Percentiles rank a stretch among this genome's conserved stretches.
Evolutionary conservation across 2,329 filamentous ascomycete species (phyloP).

Genomic region (Aspergillus ibericus): DNA sequence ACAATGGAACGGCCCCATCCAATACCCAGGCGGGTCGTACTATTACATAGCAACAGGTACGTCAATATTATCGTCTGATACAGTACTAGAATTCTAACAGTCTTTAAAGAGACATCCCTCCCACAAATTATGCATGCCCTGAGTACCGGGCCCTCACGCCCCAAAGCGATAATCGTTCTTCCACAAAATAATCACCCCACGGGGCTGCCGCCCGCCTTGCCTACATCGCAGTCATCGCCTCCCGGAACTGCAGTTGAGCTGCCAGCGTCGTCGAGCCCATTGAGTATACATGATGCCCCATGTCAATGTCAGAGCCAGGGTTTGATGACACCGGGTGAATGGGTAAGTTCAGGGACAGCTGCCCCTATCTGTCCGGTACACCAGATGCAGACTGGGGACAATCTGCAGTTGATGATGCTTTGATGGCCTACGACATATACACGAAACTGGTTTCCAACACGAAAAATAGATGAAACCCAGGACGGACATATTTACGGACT

Average conservation of each 20-base stretch:
- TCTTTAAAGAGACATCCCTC: constrained; percentile 15
- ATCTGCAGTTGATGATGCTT: constrained; percentile 3
- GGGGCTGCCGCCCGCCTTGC: not conserved
- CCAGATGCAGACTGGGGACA: not conserved
- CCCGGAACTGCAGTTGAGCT: not conserved
- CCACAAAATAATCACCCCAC: not conserved
- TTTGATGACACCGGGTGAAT: not conserved
- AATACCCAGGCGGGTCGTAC: not conserved
- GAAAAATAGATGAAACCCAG: not conserved
- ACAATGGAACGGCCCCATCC: constrained; percentile 2
- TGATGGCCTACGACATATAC: not conserved
- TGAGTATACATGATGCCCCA: constrained; percentile 1
- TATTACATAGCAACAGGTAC: constrained; percentile 15
- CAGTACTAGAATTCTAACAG: not conserved
- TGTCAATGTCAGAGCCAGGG: constrained; percentile 1
- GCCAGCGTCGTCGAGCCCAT: not conserved
- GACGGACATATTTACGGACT: not conserved
- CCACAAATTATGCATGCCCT: constrained; percentile 22
- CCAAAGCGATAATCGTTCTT: constrained; percentile 20
- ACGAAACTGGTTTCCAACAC: not conserved
- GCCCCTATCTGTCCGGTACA: not conserved
- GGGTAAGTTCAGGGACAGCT: not conserved
- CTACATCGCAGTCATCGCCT: not conserved
- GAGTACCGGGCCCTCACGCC: constrained; percentile 1
- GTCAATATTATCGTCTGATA: not conserved